Evolutionary conservation across 169 alveolate genomes (phyloP), one percentile per base, ranked within the genome.

Genomic region (Eimeria tenella): DNA sequence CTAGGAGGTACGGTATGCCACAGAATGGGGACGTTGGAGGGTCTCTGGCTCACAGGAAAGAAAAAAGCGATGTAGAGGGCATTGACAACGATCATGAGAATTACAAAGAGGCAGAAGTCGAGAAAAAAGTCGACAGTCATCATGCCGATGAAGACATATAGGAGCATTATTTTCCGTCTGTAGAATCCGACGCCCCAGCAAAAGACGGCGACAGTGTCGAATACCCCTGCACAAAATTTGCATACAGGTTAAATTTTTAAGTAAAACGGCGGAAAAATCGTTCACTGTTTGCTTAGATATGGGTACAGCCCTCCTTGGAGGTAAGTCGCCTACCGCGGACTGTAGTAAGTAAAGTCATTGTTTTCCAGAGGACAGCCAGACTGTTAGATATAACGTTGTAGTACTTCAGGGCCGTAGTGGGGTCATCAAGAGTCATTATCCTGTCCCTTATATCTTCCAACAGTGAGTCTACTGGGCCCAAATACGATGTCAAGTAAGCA

Each of bases 321-420:
- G 0, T n/a, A 8, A 17, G 3, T 68, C n/a, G 42, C 65, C 50
- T 75, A 75, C 86, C 86, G 10, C 86, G 63, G 15, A 23, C 42
- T 50, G 86, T 75, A 8, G 86, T 75, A 21, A 75, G 17, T 56
- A 75, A 75, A 23, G 49, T 75, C 86, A 53, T 75, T 5, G 63
- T 62, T 56, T 52, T 75, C 86, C 86, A 75, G 9, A 75, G 25
- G 23, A 56, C 63, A 50, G 86, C 86, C 25, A 75, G 21, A 17
- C 86, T 75, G 17, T 50, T 49, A 9, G 86, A n/a, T 6, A 75
- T 75, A 15, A 75, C 65, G 25, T 56, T 56, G 17, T 75, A 75
- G 21, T 75, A 75, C 65, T 75, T 75, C 50, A 75, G 86, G 5
- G 86, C 86, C n/a, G 68, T 75, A 5, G 86, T 75, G 17, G 86